phyloP scores from a whole-genome alignment of 1,139 yeast species.

The Geotrichum macrosporum region DNA sequence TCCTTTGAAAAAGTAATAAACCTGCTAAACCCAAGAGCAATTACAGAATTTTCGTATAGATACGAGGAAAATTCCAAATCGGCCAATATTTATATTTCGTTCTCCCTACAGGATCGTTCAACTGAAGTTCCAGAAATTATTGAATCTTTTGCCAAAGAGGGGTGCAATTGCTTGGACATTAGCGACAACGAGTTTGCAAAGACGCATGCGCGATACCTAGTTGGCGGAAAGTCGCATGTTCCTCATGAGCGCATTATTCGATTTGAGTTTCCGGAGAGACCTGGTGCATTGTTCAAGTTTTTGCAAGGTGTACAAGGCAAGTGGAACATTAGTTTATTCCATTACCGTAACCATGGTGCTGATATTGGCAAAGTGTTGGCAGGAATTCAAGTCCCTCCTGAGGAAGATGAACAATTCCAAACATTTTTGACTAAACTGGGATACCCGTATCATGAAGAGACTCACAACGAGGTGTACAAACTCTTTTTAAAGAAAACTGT shows the following conservation, averaged over 20 bases:
- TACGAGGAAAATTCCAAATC: constrained; percentile 45
- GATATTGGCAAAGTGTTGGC: constrained; percentile 90
- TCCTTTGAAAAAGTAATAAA: constrained; percentile 73
- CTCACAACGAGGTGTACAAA: constrained; percentile 76
- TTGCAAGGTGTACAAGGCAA: constrained; percentile 63
- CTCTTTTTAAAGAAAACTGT: constrained; percentile 57
- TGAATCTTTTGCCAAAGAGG: constrained; percentile 41
- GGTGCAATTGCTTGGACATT: constrained; percentile 61
- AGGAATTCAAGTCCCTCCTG: constrained; percentile 79
- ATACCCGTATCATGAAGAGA: constrained; percentile 75
- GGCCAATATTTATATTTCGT: constrained; percentile 85
- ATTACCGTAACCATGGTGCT: constrained; percentile 94
- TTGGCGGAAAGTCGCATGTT: constrained; percentile 76
- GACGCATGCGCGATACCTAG: constrained; percentile 90
- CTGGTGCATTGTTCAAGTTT: constrained; percentile 85
- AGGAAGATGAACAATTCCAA: constrained; percentile 60
- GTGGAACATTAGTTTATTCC: constrained; percentile 93
- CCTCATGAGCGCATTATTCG: constrained; percentile 70
- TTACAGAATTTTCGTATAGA: constrained; percentile 92
- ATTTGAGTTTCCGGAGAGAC: constrained; percentile 96
- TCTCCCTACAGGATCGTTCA: constrained; percentile 60
- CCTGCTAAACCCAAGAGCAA: constrained; percentile 76
- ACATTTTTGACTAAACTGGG: constrained; percentile 66
- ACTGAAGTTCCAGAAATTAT: constrained; percentile 49
- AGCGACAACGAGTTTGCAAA: constrained; percentile 93